Base-by-base conservation (phyloP, 805 yeast genomes). In the Tetrapisispora pingtungensis region DNA sequence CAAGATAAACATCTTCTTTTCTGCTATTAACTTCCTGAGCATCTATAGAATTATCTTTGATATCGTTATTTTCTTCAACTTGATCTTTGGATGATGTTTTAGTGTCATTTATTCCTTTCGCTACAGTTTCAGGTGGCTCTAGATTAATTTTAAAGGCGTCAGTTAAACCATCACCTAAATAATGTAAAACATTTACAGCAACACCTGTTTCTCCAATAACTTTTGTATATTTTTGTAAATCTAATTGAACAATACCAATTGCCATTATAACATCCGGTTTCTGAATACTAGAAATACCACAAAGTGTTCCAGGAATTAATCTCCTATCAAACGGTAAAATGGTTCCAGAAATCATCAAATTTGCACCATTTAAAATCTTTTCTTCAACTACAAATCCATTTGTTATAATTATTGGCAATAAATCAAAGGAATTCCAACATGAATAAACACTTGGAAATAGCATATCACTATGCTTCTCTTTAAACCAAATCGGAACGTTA, bases 181-280 rank as follows among this genome's bases (percentile, higher is more conserved):
- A 72, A 53, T 87, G 95, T n/a, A 78, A 53, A 4, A 87, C 67
- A 40, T 74, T 71, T 0, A 89, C 94, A 0, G 93, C 96, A 27
- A 83, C 77, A 12, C 97, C 98, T 14, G 72, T 71, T 14, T 73
- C 68, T 0, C 87, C 88, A n/a, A 72, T 62, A 1, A 77, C 82
- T 2, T 68, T 56, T 34, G 65, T 62, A 40, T 68, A 63, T 2
- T 64, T 60, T 3, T 65, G 59, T 50, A 85, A 50, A 52, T 81
- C 72, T 51, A 73, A 46, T 48, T 84, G 77, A 10, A 71, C 59
- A 3, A 56, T 58, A 2, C 96, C 96, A 24, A 89, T 74, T 0
- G 94, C 96, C 56, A 75, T 70, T 0, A 79, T 71, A 10, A 81
- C 81, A 1, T 72, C 60, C 0, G 95, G 94, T 19, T 70, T 58